These are phyloP conservation scores for Exserohilum rostratum DNA, from an alignment of 2,329 filamentous ascomycete species.

Conservation along the genomic window DNA sequence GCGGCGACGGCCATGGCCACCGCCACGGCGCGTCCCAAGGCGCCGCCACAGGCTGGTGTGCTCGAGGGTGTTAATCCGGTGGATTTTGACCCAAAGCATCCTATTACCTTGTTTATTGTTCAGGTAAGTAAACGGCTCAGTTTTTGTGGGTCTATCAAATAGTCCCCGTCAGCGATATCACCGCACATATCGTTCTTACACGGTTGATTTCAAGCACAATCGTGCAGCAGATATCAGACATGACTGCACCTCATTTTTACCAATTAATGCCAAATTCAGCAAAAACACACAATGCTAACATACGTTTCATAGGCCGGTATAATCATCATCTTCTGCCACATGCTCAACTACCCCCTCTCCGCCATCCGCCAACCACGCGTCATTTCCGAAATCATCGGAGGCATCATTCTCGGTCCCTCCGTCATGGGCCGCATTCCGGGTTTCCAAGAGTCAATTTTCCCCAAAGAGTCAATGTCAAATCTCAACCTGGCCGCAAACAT, in stretches of 20 bases:
- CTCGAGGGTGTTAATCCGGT: conserved; percentile 74
- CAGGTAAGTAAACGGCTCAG: conserved; percentile 57
- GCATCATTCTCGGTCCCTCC: conserved; percentile 83
- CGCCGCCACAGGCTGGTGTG: conserved; percentile 68
- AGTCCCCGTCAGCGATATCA: not conserved
- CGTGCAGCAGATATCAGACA: not conserved
- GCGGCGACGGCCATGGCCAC: conserved; percentile 28
- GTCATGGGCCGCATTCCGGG: conserved; percentile 85
- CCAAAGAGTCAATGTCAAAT: conserved; percentile 73
- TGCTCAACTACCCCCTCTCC: conserved; percentile 77
- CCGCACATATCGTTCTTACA: too few species aligned
- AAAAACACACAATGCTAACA: conserved; percentile 3
- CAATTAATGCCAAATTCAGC: not conserved
- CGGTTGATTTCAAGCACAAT: not conserved
- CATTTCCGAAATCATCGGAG: conserved; percentile 84
- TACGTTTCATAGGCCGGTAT: conserved; percentile 63
- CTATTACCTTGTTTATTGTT: conserved; percentile 77
- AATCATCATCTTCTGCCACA: conserved; percentile 75
- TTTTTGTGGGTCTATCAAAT: not conserved
- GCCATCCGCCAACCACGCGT: conserved; percentile 80
- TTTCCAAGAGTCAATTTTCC: conserved; percentile 79
- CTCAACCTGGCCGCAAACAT: conserved; percentile 81
- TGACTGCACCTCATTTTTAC: too few species aligned
- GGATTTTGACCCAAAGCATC: conserved; percentile 71
- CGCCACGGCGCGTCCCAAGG: conserved; percentile 29